Percentiles rank a stretch among this genome's conserved stretches.
phyloP scores from a whole-genome alignment of 2,329 filamentous ascomycete genomes.

The Alternaria viburni region DNA sequence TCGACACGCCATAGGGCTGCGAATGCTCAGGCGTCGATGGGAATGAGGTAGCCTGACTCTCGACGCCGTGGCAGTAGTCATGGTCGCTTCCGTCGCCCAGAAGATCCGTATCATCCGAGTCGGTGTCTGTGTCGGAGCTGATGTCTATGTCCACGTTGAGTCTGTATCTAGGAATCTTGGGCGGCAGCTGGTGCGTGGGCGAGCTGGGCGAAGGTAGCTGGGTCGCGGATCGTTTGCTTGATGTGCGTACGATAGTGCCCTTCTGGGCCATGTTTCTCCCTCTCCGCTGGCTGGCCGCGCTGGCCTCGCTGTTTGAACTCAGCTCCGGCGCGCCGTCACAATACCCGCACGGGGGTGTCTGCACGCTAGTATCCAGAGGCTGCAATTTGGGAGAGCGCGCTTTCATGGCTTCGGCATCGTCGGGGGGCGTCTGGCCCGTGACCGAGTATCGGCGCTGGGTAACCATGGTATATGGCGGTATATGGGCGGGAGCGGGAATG shows the following conservation, averaged over 20 bases:
- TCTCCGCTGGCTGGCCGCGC: constrained; percentile 23
- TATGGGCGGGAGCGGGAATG: neutral
- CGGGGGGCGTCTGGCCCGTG: constrained; percentile 45
- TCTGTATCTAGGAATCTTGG: constrained; percentile 42
- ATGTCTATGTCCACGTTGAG: constrained; percentile 26
- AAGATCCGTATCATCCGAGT: constrained; percentile 26
- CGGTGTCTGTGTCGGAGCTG: constrained; percentile 31
- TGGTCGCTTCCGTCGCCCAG: constrained; percentile 21
- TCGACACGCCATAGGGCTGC: constrained; percentile 19
- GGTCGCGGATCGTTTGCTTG: constrained; percentile 46
- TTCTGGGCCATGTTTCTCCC: constrained; percentile 38
- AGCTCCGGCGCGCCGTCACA: constrained; percentile 32
- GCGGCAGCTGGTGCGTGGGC: constrained; percentile 41
- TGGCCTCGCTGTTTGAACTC: constrained; percentile 19
- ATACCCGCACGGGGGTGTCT: constrained; percentile 39
- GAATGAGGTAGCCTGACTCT: constrained; percentile 26
- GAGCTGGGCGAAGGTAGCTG: constrained; percentile 46
- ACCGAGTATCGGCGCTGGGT: constrained; percentile 47
- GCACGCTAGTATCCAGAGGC: constrained; percentile 44
- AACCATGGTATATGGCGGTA: constrained; percentile 26
- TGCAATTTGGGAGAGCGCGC: constrained; percentile 45
- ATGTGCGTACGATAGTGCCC: constrained; percentile 34
- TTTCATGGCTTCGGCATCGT: constrained; percentile 42
- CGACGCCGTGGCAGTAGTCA: constrained; percentile 26
- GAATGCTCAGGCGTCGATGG: constrained; percentile 31